A percentile compares a stretch with the other conserved stretches of the same genome.
These are phyloP conservation scores for Penicillium sp. DNA, from an alignment of 2,329 filamentous ascomycete genomes.

Conservation along the genomic window DNA sequence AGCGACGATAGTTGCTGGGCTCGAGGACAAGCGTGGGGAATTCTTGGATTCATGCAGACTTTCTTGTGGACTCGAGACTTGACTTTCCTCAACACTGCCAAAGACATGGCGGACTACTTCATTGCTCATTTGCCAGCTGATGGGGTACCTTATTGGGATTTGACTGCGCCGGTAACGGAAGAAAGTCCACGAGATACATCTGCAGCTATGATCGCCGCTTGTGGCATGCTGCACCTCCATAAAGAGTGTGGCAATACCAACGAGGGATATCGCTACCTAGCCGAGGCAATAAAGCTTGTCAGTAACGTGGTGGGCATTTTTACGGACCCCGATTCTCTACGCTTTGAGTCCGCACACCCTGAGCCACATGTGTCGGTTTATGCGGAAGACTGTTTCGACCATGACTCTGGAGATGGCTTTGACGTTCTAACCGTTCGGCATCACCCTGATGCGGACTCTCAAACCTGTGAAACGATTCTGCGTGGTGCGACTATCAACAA, in stretches of 20 bases:
- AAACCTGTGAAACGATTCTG: conserved; percentile 46
- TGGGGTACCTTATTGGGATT: conserved; percentile 54
- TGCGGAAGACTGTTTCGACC: neutral
- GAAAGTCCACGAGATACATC: conserved; percentile 38
- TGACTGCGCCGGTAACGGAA: conserved; percentile 47
- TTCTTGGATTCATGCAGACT: conserved; percentile 42
- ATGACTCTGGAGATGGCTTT: conserved; percentile 1
- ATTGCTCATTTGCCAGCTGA: conserved; percentile 42
- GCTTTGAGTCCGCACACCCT: conserved; percentile 1
- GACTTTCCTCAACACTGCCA: conserved; percentile 42
- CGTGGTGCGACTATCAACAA: conserved; percentile 46
- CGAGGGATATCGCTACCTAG: conserved; percentile 3
- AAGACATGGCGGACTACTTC: conserved; percentile 51
- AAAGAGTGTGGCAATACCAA: conserved; percentile 25
- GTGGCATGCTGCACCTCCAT: conserved; percentile 44
- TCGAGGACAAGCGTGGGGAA: conserved; percentile 30
- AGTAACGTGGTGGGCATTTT: conserved; percentile 10
- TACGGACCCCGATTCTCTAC: conserved; percentile 1
- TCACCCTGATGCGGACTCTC: conserved; percentile 1
- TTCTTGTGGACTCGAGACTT: conserved; percentile 37
- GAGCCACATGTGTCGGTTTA: neutral
- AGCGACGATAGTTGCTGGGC: conserved; percentile 28
- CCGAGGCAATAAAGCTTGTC: conserved; percentile 7
- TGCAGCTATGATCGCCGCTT: conserved; percentile 46
- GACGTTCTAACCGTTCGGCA: conserved; percentile 1